Conservation (phyloP, 495 filamentous ascomycete species). For the Aspergillus incahuasiensis region DNA sequence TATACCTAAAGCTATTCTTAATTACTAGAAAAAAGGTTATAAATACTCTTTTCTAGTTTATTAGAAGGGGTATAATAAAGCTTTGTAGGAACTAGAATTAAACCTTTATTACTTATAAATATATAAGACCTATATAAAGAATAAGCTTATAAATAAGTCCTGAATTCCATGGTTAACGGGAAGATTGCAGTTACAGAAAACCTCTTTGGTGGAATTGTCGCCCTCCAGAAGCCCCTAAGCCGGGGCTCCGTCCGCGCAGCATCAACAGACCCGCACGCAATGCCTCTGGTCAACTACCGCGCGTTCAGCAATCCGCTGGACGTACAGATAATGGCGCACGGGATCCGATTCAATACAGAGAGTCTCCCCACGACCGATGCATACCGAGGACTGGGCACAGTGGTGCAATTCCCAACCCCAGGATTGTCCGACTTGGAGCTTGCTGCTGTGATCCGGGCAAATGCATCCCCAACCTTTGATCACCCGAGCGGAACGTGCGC, state of each 20-base stretch:
- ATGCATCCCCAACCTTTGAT: conserved; percentile 11
- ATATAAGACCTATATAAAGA: too few relatives aligned
- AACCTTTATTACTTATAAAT: too few relatives aligned
- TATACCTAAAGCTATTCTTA: too few relatives aligned
- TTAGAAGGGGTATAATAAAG: too few relatives aligned
- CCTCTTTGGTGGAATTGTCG: background rate
- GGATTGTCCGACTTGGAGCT: background rate
- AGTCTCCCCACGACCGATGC: background rate
- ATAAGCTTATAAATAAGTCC: too few relatives aligned
- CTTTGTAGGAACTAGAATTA: too few relatives aligned
- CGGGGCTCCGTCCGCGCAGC: background rate
- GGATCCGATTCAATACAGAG: conserved; percentile 3
- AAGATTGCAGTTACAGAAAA: conserved; percentile 1
- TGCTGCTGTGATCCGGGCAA: background rate
- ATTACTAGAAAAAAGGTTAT: too few relatives aligned
- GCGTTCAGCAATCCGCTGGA: conserved; percentile 3
- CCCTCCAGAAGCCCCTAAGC: conserved; percentile 3
- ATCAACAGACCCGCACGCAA: background rate
- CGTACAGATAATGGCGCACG: background rate
- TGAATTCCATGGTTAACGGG: background rate
- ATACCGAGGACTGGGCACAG: background rate
- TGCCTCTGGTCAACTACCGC: conserved; percentile 1
- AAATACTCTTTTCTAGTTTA: too few relatives aligned
- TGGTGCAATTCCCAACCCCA: background rate
- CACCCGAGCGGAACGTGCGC: conserved; percentile 48